Evolutionary conservation across 768 basidiomycete species (phyloP).

Genomic region (Chiua virens): DNA sequence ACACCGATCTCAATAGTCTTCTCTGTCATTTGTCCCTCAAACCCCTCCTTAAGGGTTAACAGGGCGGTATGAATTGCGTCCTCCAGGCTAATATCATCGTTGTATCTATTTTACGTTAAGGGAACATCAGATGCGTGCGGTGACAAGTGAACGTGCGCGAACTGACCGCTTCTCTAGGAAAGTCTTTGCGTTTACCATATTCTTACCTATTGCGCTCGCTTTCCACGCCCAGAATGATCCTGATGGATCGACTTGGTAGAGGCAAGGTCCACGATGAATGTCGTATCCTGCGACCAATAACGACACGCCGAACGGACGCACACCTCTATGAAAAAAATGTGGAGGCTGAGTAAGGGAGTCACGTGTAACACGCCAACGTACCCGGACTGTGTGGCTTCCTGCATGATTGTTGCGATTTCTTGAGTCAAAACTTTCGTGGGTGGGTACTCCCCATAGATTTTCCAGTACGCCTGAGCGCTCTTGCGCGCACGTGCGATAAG

Average conservation of each 20-base stretch:
- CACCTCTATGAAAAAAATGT: slow-evolving; percentile 68
- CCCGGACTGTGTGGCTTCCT: slow-evolving; percentile 99
- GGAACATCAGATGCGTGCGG: slow-evolving; percentile 14
- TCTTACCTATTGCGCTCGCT: slow-evolving; percentile 98
- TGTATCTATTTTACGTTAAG: slow-evolving; percentile 71
- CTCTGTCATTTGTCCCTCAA: slow-evolving; percentile 99
- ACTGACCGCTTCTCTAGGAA: slow-evolving; percentile 96
- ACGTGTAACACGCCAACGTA: slow-evolving; percentile 37
- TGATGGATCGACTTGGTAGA: slow-evolving; percentile 99
- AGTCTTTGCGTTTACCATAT: slow-evolving; percentile 99
- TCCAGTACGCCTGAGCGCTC: slow-evolving; percentile 99
- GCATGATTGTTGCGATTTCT: slow-evolving; percentile 98
- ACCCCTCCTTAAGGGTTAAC: slow-evolving; percentile 96
- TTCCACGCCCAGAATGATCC: slow-evolving; percentile 99
- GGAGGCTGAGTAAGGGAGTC: slow-evolving; percentile 29
- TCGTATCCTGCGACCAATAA: slow-evolving; percentile 98
- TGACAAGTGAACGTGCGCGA: slow-evolving; percentile 24
- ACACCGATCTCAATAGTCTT: slow-evolving; percentile 99
- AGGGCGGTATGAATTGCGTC: slow-evolving; percentile 99
- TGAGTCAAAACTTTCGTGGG: slow-evolving; percentile 95
- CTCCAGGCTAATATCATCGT: slow-evolving; percentile 97
- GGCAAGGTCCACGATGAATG: slow-evolving; percentile 86
- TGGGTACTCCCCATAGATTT: slow-evolving; percentile 97
- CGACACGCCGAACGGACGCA: slow-evolving; percentile 98
- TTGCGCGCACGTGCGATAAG: slow-evolving; percentile 93